Conservation (phyloP, 805 yeast genomes). For the Maudiozyma pseudohumilis region DNA sequence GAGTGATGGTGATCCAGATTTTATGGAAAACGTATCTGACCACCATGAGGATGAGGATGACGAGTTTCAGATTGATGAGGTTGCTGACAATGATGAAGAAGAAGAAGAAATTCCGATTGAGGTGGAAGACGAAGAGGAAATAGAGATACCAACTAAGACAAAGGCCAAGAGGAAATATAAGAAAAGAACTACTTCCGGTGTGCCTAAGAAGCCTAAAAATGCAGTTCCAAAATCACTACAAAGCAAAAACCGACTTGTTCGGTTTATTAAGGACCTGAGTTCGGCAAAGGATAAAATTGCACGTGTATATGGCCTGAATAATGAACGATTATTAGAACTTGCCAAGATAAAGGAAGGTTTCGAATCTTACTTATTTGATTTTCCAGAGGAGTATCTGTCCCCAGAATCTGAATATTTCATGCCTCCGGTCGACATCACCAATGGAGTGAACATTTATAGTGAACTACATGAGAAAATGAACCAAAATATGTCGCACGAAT, state of each 20-base stretch:
- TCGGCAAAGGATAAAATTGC: conserved; percentile 35
- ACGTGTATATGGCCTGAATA: conserved; percentile 43
- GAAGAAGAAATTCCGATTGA: conserved; percentile 11
- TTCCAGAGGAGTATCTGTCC: conserved; percentile 29
- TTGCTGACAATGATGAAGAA: conserved; percentile 9
- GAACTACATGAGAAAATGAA: conserved; percentile 3
- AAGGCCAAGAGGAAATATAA: conserved; percentile 1
- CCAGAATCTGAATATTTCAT: conserved; percentile 17
- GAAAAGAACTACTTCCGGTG: neutral
- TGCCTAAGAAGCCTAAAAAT: neutral
- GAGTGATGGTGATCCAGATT: conserved; percentile 4
- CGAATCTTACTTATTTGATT: conserved; percentile 38
- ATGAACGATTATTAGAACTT: conserved; percentile 33
- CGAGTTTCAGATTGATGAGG: conserved; percentile 1
- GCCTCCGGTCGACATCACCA: conserved; percentile 11
- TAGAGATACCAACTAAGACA: conserved; percentile 4
- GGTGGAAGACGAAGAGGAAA: conserved; percentile 11
- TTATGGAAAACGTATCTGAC: neutral
- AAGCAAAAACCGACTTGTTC: conserved; percentile 12
- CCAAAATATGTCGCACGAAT: conserved; percentile 7
- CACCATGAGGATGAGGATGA: neutral
- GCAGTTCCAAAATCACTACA: neutral
- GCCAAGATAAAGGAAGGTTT: conserved; percentile 40
- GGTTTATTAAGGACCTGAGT: conserved; percentile 27
- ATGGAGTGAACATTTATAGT: conserved; percentile 4